A percentile compares a stretch with the other conserved stretches of the same genome.
Conservation (phyloP, 179 eudicot species). For the Spergularia azorica region DNA sequence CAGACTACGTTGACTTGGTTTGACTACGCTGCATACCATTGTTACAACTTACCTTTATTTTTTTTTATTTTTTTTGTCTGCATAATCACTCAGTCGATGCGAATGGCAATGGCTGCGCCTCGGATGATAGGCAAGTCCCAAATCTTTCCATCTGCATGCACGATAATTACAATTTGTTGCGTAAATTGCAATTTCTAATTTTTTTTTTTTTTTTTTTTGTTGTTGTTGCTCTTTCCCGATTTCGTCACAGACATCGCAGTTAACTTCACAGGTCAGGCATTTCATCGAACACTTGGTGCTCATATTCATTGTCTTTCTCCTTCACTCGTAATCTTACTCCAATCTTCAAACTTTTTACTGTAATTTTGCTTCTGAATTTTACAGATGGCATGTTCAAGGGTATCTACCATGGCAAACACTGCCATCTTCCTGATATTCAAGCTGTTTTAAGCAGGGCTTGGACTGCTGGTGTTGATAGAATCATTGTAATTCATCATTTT, state of each 20-base stretch:
- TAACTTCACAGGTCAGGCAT: constrained; percentile 82
- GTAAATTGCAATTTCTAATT: neutral
- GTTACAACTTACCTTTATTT: no score
- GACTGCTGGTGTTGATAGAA: constrained; percentile 89
- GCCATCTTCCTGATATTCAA: constrained; percentile 76
- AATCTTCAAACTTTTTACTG: neutral
- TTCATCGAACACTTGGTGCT: constrained; percentile 22
- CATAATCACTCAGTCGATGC: neutral
- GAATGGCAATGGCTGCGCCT: constrained; percentile 42
- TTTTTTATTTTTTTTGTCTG: no score
- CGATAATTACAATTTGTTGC: no score
- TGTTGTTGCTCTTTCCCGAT: neutral
- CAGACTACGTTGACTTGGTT: no score
- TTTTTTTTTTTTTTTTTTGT: neutral
- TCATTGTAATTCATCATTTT: constrained; percentile 50
- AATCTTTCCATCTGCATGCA: no score
- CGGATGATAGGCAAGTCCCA: constrained; percentile 63
- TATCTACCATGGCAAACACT: constrained; percentile 83
- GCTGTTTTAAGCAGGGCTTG: constrained; percentile 86
- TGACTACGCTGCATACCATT: no score
- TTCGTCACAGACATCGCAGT: constrained; percentile 75
- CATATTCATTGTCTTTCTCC: neutral
- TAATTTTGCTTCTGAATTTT: constrained; percentile 11
- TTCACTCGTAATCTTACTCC: neutral
- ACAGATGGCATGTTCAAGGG: constrained; percentile 96